phyloP scores from a whole-genome alignment of 768 basidiomycete species.

The Mycena chlorophos region DNA sequence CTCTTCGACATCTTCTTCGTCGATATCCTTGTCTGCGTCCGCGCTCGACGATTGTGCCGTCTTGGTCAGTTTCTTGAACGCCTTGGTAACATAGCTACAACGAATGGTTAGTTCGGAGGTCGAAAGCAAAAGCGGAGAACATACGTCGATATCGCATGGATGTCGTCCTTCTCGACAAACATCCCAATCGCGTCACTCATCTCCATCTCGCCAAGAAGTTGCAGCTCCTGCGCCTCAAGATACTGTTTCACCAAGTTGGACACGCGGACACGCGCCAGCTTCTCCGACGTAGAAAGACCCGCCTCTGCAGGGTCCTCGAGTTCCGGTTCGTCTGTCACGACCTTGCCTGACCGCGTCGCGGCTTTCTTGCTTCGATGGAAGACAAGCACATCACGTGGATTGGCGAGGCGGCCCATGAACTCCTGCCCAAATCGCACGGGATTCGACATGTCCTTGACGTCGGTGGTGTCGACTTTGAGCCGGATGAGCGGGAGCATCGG shows the following conservation, averaged over 20 bases:
- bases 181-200: conserved; percentile 94
- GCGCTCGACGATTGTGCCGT: conserved; percentile 64
- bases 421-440: conserved; percentile 97
- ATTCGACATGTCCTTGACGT: conserved; percentile 88
- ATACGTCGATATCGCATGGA: conserved; percentile 85
- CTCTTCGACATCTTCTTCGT: conserved; percentile 76
- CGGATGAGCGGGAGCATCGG: conserved; percentile 86
- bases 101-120: conserved; percentile 3
- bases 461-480: conserved; percentile 90
- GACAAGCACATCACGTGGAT: conserved; percentile 89
- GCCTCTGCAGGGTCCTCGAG: conserved; percentile 60
- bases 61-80: conserved; percentile 63
- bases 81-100: conserved; percentile 62
- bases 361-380: conserved; percentile 83
- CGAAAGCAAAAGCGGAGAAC: conserved; percentile 31
- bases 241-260: conserved; percentile 91
- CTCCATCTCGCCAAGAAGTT: conserved; percentile 83
- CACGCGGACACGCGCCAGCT: conserved; percentile 79
- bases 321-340: conserved; percentile 74
- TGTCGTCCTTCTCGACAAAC: conserved; percentile 97
- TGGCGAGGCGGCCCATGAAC: conserved; percentile 87
- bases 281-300: conserved; percentile 64
- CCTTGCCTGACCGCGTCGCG: conserved; percentile 50
- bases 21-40: conserved; percentile 49
- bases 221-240: conserved; percentile 87